Percentiles rank a stretch among this genome's conserved stretches.
phyloP scores from a whole-genome alignment of 2,329 filamentous ascomycete genomes.

The Colletotrichum gigasporum region DNA sequence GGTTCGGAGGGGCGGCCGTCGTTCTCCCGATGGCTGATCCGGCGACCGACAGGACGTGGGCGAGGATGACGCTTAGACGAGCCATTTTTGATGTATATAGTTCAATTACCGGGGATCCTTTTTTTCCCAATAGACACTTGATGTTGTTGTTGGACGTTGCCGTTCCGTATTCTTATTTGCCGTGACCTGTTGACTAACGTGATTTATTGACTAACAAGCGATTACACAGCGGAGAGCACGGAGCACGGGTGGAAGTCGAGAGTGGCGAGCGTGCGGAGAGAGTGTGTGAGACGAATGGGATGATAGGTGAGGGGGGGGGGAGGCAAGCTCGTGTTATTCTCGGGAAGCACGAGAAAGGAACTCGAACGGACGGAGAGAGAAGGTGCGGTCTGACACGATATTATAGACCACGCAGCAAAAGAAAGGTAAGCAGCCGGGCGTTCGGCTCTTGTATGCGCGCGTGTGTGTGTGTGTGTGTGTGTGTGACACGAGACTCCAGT shows the following conservation, averaged over 20 bases:
- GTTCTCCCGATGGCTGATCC: slow-evolving; percentile 5
- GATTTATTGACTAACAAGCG: no score
- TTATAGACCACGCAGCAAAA: not conserved
- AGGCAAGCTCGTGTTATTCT: no score
- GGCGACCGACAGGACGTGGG: slow-evolving; percentile 9
- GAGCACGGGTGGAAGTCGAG: not conserved
- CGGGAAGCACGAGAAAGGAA: no score
- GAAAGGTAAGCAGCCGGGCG: not conserved
- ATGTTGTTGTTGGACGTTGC: not conserved
- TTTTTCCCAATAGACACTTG: not conserved
- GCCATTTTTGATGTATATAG: slow-evolving; percentile 24
- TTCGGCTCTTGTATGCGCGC: not conserved
- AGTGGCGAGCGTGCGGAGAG: no score
- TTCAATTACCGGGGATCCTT: not conserved
- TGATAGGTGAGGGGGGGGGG: not conserved
- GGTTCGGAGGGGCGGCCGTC: not conserved
- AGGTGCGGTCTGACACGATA: slow-evolving; percentile 5
- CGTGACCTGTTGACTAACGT: not conserved
- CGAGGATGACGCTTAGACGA: slow-evolving; percentile 28
- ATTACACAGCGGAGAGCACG: not conserved
- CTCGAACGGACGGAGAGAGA: no score
- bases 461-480: not conserved
- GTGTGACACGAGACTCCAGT: no score
- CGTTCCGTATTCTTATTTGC: not conserved
- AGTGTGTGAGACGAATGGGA: no score